Conservation (phyloP, 805 yeast genomes). For the Candida qinlingensis region DNA sequence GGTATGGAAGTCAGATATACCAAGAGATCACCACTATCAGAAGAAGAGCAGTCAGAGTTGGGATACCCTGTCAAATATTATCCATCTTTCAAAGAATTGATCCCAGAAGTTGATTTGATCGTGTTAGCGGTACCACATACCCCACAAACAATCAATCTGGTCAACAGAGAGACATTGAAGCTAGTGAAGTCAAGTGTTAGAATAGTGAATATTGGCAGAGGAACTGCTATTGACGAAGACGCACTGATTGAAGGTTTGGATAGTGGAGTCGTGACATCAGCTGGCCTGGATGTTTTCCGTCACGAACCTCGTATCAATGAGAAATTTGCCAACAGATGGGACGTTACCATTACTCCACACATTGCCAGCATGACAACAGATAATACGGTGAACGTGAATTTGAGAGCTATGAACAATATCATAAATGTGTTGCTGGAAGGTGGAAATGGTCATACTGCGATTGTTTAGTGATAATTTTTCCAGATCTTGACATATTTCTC, state of each 20-base stretch:
- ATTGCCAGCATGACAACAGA: slow-evolving; percentile 61
- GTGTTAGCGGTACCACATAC: slow-evolving; percentile 66
- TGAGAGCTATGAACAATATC: slow-evolving; percentile 49
- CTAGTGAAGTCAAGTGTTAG: slow-evolving; percentile 49
- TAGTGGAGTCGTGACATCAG: slow-evolving; percentile 54
- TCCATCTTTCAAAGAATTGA: slow-evolving; percentile 37
- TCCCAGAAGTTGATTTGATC: slow-evolving; percentile 45
- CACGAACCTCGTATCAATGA: slow-evolving; percentile 54
- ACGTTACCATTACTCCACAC: slow-evolving; percentile 66
- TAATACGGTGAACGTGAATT: slow-evolving; percentile 41
- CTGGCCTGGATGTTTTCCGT: slow-evolving; percentile 70
- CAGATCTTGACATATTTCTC: no score
- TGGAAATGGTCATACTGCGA: slow-evolving; percentile 31
- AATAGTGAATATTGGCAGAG: slow-evolving; percentile 73
- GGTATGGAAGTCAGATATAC: slow-evolving; percentile 64
- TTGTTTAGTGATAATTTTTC: not conserved
- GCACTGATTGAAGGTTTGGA: slow-evolving; percentile 57
- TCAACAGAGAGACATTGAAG: slow-evolving; percentile 43
- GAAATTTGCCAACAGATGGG: slow-evolving; percentile 48
- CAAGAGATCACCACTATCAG: slow-evolving; percentile 43
- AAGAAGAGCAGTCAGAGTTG: slow-evolving; percentile 30
- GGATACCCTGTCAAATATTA: slow-evolving; percentile 43
- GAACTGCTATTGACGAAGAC: slow-evolving; percentile 60
- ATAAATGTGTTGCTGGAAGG: slow-evolving; percentile 37
- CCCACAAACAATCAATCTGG: slow-evolving; percentile 48